phyloP scores from a whole-genome alignment of 2,329 filamentous ascomycete species.

The Cladophialophora yegresii region DNA sequence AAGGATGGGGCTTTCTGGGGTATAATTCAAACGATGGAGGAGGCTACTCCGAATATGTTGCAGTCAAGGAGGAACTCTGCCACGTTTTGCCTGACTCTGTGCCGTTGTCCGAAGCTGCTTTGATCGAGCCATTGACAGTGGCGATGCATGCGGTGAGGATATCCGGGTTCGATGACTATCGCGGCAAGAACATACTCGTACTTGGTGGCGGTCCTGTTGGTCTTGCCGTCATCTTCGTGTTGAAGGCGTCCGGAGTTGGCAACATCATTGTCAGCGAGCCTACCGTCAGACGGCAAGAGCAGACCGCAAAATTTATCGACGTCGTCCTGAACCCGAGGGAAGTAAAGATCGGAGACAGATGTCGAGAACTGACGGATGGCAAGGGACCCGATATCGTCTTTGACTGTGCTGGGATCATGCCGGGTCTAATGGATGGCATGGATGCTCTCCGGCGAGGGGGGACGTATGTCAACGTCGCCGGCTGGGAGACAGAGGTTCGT shows the following conservation, averaged over 20 bases:
- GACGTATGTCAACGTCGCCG: conserved; percentile 57
- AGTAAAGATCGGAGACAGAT: conserved; percentile 48
- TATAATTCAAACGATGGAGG: conserved; percentile 52
- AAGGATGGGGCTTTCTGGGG: conserved; percentile 55
- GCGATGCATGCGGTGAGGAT: conserved; percentile 59
- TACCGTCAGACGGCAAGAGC: conserved; percentile 50
- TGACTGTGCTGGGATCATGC: conserved; percentile 56
- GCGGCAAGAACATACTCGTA: conserved; percentile 50
- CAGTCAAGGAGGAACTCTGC: conserved; percentile 50
- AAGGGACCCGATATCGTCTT: conserved; percentile 54
- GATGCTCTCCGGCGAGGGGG: conserved; percentile 52
- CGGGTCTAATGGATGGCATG: conserved; percentile 52
- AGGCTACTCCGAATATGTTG: conserved; percentile 54
- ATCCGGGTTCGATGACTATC: conserved; percentile 46
- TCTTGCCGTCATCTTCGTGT: conserved; percentile 51
- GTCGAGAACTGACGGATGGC: conserved; percentile 41
- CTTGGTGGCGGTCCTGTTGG: conserved; percentile 59
- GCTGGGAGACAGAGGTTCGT: conserved; percentile 47
- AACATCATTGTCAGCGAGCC: conserved; percentile 58
- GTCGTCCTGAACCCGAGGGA: conserved; percentile 53
- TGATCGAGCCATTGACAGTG: conserved; percentile 57
- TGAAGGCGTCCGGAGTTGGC: conserved; percentile 45
- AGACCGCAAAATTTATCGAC: conserved; percentile 54
- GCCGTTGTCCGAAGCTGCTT: conserved; percentile 54
- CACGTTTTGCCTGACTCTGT: conserved; percentile 53